Evolutionary conservation across 148 eudicot species (phyloP).

Genomic region (Heliosperma pusillum): DNA sequence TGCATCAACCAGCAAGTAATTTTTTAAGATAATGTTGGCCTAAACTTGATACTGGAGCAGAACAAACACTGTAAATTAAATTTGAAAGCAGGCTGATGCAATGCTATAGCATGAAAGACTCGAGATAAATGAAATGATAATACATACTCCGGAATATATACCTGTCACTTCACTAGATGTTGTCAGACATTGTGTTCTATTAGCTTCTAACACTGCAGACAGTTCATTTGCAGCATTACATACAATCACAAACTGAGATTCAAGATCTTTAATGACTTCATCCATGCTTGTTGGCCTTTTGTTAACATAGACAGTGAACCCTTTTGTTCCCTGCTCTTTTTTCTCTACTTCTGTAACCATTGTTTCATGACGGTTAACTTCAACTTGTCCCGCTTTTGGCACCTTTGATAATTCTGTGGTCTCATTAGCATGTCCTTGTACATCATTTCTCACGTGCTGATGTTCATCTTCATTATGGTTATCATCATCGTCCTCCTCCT

Average conservation of each 20-base stretch:
- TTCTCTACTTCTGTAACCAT: conserved; percentile 47
- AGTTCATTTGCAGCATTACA: conserved; percentile 64
- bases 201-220: conserved; percentile 68
- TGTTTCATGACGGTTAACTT: conserved; percentile 58
- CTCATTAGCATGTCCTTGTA: conserved; percentile 35
- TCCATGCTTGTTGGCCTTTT: conserved; percentile 91
- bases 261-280: conserved; percentile 90
- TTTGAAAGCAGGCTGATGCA: neutral
- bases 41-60: neutral
- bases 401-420: conserved; percentile 40
- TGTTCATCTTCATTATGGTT: conserved; percentile 43
- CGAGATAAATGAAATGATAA: neutral
- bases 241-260: conserved; percentile 63
- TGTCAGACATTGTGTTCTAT: conserved; percentile 60
- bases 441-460: conserved; percentile 36
- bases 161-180: conserved; percentile 67
- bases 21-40: neutral
- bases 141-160: conserved; percentile 25
- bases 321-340: conserved; percentile 64
- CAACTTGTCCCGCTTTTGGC: conserved; percentile 51
- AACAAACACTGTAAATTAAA: neutral
- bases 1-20: neutral
- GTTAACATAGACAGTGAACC: conserved; percentile 85
- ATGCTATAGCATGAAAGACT: conserved; percentile 1
- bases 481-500: conserved; percentile 34